Conservation (phyloP, 495 filamentous ascomycete species). For the Bombardia bombarda region DNA sequence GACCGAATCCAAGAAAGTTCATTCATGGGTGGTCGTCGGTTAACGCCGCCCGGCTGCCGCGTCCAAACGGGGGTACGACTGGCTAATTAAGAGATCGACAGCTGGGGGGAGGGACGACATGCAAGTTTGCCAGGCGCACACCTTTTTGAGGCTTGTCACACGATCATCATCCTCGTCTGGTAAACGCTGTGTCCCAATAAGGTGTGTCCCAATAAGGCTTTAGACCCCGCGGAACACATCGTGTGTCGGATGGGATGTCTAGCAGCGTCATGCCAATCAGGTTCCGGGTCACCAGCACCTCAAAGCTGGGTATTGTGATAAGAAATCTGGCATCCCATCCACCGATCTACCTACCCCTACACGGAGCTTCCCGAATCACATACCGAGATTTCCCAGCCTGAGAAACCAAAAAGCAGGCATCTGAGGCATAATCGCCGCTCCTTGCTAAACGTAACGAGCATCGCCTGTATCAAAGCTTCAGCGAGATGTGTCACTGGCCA, state of each 20-base stretch:
- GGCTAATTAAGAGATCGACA: constrained; percentile 25
- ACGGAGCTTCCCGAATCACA: neutral
- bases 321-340: neutral
- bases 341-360: too few relatives aligned
- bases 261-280: constrained; percentile 11
- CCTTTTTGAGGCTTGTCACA: constrained; percentile 22
- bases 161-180: constrained; percentile 21
- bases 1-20: constrained; percentile 7
- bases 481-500: too few relatives aligned
- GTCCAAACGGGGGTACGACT: constrained; percentile 14
- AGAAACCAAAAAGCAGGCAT: too few relatives aligned
- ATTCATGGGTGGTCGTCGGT: neutral
- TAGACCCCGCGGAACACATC: constrained; percentile 26
- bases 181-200: too few relatives aligned
- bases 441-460: too few relatives aligned
- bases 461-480: too few relatives aligned
- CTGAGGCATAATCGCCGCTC: too few relatives aligned
- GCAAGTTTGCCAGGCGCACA: constrained; percentile 15
- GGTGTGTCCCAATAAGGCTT: constrained; percentile 23
- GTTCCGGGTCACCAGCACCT: neutral
- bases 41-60: constrained; percentile 1
- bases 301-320: neutral
- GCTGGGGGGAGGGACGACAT: constrained; percentile 18
- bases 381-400: neutral
- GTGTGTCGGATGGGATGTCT: constrained; percentile 28